phyloP scores from a whole-genome alignment of 305 asterid species.

The Plantago rigida region DNA sequence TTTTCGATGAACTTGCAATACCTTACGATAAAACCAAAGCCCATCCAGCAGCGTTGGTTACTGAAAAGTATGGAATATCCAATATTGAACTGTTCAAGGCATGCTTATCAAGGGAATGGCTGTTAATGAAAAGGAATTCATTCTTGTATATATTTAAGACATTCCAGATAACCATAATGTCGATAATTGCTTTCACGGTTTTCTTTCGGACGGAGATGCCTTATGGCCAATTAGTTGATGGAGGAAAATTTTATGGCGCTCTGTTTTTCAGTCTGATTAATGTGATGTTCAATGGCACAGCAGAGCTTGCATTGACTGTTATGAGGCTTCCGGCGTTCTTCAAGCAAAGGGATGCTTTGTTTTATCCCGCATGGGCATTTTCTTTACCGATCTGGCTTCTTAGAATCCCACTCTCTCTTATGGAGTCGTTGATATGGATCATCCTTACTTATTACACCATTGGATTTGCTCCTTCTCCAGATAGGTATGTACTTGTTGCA shows the following conservation, averaged over 20 bases:
- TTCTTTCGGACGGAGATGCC: constrained; percentile 82
- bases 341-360: constrained; percentile 71
- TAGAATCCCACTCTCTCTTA: constrained; percentile 62
- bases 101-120: constrained; percentile 75
- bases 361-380: constrained; percentile 92
- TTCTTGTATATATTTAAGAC: constrained; percentile 77
- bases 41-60: constrained; percentile 91
- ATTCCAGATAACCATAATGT: constrained; percentile 76
- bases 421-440: constrained; percentile 79
- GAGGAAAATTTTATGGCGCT: constrained; percentile 72
- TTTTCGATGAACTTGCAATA: constrained; percentile 53
- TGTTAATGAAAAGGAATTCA: constrained; percentile 69
- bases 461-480: constrained; percentile 78
- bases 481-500: constrained; percentile 48
- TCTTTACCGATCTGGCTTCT: constrained; percentile 79
- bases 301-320: constrained; percentile 72
- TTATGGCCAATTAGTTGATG: constrained; percentile 50
- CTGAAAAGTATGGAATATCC: constrained; percentile 70
- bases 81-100: constrained; percentile 71
- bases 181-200: constrained; percentile 68
- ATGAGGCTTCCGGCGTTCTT: constrained; percentile 80
- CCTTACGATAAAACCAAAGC: constrained; percentile 57
- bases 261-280: constrained; percentile 65
- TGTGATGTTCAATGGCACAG: constrained; percentile 86
- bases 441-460: constrained; percentile 77